phyloP scores from a whole-genome alignment of 225 moss, liverwort and hornwort genomes.

The Pseudoscleropodium purum region DNA sequence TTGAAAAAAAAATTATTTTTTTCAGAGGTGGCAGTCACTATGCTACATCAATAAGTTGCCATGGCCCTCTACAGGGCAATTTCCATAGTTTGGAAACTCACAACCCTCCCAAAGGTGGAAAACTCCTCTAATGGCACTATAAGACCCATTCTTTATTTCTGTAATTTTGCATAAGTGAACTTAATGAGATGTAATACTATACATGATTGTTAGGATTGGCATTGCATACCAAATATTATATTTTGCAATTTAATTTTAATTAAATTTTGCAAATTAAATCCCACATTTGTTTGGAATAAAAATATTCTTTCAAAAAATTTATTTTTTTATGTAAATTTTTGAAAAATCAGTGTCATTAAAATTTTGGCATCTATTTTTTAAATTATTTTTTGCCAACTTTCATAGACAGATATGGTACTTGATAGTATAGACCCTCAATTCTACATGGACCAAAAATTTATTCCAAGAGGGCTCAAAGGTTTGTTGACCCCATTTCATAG shows the following conservation, averaged over 20 bases:
- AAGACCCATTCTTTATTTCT: neutral
- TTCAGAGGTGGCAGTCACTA: no score
- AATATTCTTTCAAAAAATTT: neutral
- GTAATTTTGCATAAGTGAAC: neutral
- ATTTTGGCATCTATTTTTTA: neutral
- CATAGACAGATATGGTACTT: accelerated
- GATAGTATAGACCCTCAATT: neutral
- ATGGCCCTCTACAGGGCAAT: no score
- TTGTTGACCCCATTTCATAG: neutral
- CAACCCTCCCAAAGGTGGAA: no score
- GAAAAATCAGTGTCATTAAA: neutral
- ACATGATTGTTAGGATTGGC: accelerated
- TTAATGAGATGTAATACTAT: neutral
- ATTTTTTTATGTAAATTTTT: neutral
- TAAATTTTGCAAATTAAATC: neutral
- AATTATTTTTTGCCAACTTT: neutral
- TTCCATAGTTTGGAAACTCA: no score
- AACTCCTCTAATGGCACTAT: no score
- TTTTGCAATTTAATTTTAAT: no score
- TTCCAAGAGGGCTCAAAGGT: neutral
- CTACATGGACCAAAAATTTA: neutral
- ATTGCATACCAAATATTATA: neutral
- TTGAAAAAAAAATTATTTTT: no score
- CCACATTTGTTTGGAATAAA: accelerated
- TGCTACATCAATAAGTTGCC: no score